Percentiles rank a stretch among this genome's conserved stretches.
Conservation (phyloP, 306 rosid species). For the Begonia peltatifolia region DNA sequence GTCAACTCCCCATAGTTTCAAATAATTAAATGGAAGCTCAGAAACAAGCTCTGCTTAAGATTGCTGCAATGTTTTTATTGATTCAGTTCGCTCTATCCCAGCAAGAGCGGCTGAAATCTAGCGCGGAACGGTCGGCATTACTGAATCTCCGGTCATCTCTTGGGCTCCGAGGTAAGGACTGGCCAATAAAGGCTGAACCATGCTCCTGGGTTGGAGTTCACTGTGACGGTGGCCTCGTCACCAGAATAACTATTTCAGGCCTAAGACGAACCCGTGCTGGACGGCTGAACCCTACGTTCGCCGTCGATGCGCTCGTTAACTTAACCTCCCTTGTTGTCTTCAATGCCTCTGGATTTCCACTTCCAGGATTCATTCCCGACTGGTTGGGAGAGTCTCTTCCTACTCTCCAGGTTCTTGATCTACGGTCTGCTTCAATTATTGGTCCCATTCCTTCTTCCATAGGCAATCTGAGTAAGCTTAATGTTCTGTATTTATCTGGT, state of each 20-base stretch:
- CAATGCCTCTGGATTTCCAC: constrained; percentile 75
- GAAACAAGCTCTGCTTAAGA: constrained; percentile 11
- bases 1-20: constrained; percentile 12
- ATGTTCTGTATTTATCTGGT: constrained; percentile 31
- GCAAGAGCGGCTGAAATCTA: constrained; percentile 22
- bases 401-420: constrained; percentile 47
- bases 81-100: constrained; percentile 26
- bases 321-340: constrained; percentile 41
- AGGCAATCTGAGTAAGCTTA: constrained; percentile 35
- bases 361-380: constrained; percentile 71
- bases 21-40: constrained; percentile 35
- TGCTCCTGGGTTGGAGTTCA: constrained; percentile 63
- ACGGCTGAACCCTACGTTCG: constrained; percentile 26
- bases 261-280: constrained; percentile 38
- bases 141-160: constrained; percentile 60
- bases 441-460: constrained; percentile 56
- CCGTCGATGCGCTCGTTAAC: constrained; percentile 48
- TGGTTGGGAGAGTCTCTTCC: constrained; percentile 56
- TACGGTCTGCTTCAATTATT: constrained; percentile 45
- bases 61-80: constrained; percentile 20
- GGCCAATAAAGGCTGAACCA: constrained; percentile 64
- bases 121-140: constrained; percentile 43
- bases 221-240: constrained; percentile 44
- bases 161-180: constrained; percentile 52
- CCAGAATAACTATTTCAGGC: constrained; percentile 40